Base-by-base conservation (phyloP, 306 rosid species). In the Prunus kanzakura region DNA sequence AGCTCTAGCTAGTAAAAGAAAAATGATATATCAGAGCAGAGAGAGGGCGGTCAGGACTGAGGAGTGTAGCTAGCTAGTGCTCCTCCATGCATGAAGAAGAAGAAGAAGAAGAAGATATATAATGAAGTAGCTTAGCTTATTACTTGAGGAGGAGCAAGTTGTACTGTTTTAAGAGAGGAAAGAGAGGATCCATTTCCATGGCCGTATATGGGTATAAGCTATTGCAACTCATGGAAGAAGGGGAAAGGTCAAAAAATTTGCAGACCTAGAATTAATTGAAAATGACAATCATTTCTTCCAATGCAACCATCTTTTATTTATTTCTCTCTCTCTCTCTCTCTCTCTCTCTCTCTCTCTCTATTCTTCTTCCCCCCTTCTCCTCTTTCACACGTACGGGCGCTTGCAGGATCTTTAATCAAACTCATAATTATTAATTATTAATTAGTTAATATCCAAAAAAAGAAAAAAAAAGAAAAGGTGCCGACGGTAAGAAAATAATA, bases 31-130 rank as follows among this genome's bases (percentile, higher is more conserved):
- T 56, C 62, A 56, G 62, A 56, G 43, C 9, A 38, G 43, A 38
- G 43, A 38, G 43, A 38, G 9, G 43, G 43, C 43, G 43, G 43
- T 38, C 9, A 38, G 43, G 43, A 38, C 43, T 38, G 7, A 7
- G 43, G 43, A 38, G 43, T 38, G 43, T 38, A 11, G 16, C 52
- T 29, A 25, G 19, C 38, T 60, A 56, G 6, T 41, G 54, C 76
- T 73, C 71, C 76, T 76, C 74, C 85, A 71, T 81, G 88, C 87
- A 74, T 85, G 90, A 69, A 78, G 72, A 50, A 67, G 82, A 66
- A 27, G 61, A 67, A 64, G 73, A 56, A 8, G 27, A 55, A 55
- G 61, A 30, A 30, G 35, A 30, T 8, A 38, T 38, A 38, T 38
- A 7, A 7, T 38, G 43, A 38, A 38, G 43, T 38, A 38, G 43